A percentile compares a stretch with the other conserved stretches of the same genome.
These are phyloP conservation scores for Pseudopyrenochaeta lycopersici DNA, from an alignment of 2,329 filamentous ascomycete genomes.

Conservation along the genomic window DNA sequence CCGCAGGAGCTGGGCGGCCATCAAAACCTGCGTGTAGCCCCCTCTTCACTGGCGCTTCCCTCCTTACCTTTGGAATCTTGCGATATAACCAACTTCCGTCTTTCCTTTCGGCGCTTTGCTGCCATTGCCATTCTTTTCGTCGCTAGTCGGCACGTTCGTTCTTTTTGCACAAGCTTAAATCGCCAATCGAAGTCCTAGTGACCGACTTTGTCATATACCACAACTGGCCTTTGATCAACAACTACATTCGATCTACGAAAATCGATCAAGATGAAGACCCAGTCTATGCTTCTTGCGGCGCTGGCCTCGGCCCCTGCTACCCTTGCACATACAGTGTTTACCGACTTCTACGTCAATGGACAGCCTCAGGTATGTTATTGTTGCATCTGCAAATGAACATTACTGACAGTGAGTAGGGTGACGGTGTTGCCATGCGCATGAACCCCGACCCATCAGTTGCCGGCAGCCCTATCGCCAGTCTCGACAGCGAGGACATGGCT, in stretches of 20 bases:
- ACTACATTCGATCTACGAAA: background rate
- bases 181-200: slow-evolving; percentile 40
- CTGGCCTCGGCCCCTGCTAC: slow-evolving; percentile 43
- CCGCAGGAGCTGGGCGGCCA: slow-evolving; percentile 9
- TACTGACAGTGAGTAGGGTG: slow-evolving; percentile 61
- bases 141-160: slow-evolving; percentile 50
- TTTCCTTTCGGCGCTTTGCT: slow-evolving; percentile 39
- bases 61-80: slow-evolving; percentile 33
- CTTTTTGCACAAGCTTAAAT: slow-evolving; percentile 29
- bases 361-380: slow-evolving; percentile 35
- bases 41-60: slow-evolving; percentile 17
- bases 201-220: slow-evolving; percentile 33
- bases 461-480: slow-evolving; percentile 66
- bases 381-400: background rate
- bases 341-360: slow-evolving; percentile 46
- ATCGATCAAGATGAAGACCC: slow-evolving; percentile 43
- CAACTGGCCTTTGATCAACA: slow-evolving; percentile 5
- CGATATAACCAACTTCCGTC: slow-evolving; percentile 41
- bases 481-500: slow-evolving; percentile 71
- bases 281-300: slow-evolving; percentile 41
- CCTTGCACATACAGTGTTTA: slow-evolving; percentile 49
- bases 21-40: slow-evolving; percentile 36
- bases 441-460: slow-evolving; percentile 61
- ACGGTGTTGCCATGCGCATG: slow-evolving; percentile 77
- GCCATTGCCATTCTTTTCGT: slow-evolving; percentile 45